These are phyloP conservation scores for Eucalyptus albens DNA, from an alignment of 345 rosid genomes.

Conservation along the genomic window DNA sequence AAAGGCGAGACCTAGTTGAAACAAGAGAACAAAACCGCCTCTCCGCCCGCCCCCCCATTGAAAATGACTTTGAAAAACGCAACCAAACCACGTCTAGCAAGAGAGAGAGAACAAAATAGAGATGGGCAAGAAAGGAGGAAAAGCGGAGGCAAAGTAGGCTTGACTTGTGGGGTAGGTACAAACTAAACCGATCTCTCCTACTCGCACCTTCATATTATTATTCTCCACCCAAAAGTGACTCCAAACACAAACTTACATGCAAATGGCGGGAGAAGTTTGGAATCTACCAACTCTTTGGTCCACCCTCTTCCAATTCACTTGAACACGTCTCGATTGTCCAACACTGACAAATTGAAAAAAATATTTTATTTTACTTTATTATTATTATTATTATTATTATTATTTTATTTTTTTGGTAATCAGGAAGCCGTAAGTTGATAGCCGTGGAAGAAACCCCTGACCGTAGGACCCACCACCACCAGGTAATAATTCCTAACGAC, in stretches of 20 bases:
- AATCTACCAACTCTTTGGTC: not conserved
- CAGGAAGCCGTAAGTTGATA: no score
- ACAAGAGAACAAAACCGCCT: not conserved
- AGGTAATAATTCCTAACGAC: no score
- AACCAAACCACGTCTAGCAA: not conserved
- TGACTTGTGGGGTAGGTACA: not conserved
- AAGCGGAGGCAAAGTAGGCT: not conserved
- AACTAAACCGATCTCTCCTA: not conserved
- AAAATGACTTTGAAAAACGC: not conserved
- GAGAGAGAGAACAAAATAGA: not conserved
- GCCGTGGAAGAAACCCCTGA: no score
- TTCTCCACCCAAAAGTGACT: not conserved
- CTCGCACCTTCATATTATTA: not conserved
- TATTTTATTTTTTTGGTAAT: no score
- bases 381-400: no score
- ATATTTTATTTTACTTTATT: no score
- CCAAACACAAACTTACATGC: not conserved
- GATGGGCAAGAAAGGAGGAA: not conserved
- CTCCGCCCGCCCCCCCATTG: not conserved
- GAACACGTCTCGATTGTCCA: not conserved
- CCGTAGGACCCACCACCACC: no score
- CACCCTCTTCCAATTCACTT: not conserved
- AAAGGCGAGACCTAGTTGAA: not conserved
- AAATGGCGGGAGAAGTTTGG: not conserved
- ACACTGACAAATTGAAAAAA: not conserved